Base-by-base conservation (phyloP, 2,329 filamentous ascomycete species). In the Penicillium sp. region DNA sequence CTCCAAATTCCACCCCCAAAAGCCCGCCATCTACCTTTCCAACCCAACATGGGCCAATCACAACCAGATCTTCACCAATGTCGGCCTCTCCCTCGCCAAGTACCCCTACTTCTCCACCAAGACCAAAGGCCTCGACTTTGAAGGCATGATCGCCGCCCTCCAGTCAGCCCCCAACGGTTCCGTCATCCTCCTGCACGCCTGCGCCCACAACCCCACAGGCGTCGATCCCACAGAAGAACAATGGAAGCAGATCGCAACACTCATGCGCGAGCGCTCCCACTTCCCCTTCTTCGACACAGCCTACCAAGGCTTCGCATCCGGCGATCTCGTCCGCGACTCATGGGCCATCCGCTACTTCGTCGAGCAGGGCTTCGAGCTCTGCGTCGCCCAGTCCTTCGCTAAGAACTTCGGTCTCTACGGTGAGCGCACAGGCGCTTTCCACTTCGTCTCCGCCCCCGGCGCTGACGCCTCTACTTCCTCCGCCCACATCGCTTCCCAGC, bases 231-330 rank as follows among this genome's bases (percentile, higher is more conserved):
- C 92, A 18, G 81, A 88, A 63, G 90, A 93, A 50, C 94, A 99
- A 79, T 99, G 94, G 94, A 90, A 88, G 74, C 84, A 95, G 77
- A 86, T 99, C 58, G 92, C 93, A 48, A 75, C 81, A 41, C 75
- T 96, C 42, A 86, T 97, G 75, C 84, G 83, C 66, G 75, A 84
- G 67, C 91, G 88, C 77, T 84, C 84, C 60, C 93, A 95, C 75
- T 96, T 99, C 79, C 93, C 94, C 67, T 97, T 99, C 84, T 97
- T 99, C 77, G 94, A 99, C 81, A 90, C 86, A 61, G 94, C 94
- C 53, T 99, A 99, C 81, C 94, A 97, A 77, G 93, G 94, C 53
- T 99, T 99, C 72, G 94, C 94, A 3, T 96, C 94, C 1, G 94
- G 94, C 55, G 87, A 95, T 72, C 84, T 97, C 18, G 81, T 83